A percentile compares a stretch with the other conserved stretches of the same genome.
phyloP scores from a whole-genome alignment of 2,329 filamentous ascomycete species.

The Aspergillus japonicus region DNA sequence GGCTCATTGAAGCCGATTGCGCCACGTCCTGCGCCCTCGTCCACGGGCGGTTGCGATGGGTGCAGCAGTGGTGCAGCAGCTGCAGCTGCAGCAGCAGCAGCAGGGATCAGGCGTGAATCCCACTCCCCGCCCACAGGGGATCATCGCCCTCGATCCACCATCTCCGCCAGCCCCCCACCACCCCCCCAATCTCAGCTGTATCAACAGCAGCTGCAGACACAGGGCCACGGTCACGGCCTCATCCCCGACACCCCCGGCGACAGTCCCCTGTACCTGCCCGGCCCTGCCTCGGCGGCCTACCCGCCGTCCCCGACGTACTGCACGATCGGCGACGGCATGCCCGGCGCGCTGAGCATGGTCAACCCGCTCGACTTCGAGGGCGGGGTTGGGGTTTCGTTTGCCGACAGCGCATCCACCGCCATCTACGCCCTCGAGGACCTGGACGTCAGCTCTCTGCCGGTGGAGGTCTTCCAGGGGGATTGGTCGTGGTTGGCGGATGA shows the following conservation, averaged over 20 bases:
- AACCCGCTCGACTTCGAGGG: conserved; percentile 6
- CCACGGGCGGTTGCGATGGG: not conserved
- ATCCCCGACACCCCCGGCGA: not conserved
- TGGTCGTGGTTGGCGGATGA: conserved; percentile 13
- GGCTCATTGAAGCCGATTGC: conserved; percentile 21
- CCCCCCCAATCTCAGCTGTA: not conserved
- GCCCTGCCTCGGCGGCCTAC: not conserved
- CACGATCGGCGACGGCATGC: conserved; percentile 10
- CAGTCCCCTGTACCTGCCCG: conserved; percentile 5
- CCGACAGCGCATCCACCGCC: not conserved
- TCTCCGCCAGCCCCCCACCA: not conserved
- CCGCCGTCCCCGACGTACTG: conserved; percentile 6
- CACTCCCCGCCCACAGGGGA: conserved; percentile 1
- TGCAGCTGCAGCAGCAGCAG: no score
- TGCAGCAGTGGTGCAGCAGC: no score
- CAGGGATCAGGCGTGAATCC: not conserved
- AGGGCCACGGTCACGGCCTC: not conserved
- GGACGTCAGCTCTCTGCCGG: conserved; percentile 5
- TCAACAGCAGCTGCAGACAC: not conserved
- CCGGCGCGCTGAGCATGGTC: conserved; percentile 10
- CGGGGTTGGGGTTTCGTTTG: not conserved
- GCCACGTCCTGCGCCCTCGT: conserved; percentile 16
- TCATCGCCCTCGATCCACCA: not conserved
- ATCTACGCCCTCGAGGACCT: conserved; percentile 8
- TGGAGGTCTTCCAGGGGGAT: conserved; percentile 9